Evolutionary conservation across 2,329 filamentous ascomycete genomes (phyloP), one percentile per base, ranked within the genome.

Genomic region (Seiridium cupressi): DNA sequence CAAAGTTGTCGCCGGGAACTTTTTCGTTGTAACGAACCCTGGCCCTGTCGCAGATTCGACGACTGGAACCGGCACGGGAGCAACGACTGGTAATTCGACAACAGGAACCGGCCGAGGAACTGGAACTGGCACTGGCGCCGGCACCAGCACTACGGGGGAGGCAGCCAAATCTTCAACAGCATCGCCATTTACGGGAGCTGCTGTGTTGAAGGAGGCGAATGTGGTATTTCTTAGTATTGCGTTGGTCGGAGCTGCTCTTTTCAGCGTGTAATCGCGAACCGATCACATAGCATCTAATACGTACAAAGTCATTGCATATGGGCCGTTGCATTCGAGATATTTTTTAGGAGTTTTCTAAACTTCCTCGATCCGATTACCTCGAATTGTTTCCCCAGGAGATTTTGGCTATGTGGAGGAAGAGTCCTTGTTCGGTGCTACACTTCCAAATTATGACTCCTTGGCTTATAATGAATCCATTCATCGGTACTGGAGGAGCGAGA

Each of bases 1-100:
- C 51, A 72, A 70, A 51, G 69, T 73, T n/a, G 59, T 73, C n/a
- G 72, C 72, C 0, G 71, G 69, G 4, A 73, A 73, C 61, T 73
- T 65, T 60, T 74, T 73, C 64, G 70, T 70, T 32, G 70, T 73
- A 36, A 71, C 71, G n/a, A 72, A 72, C 51, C 63, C 69, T 0
- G 69, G 69, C 3, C 66, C 68, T 34, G 64, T 51, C 51, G 11
- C 34, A 31, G 55, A 61, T 34, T 44, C 55, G 40, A 44, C 55
- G 8, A 18, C 55, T 32, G 44, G 54, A 10, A 44, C 40, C 36
- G 32, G 31, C 38, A 42, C 38, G n/a, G n/a, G 32, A 18, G 46
- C 46, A 8, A 31, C 46, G 46, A 48, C n/a, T 48, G 46, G 46
- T 32, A 53, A 36, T 35, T 53, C 49, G n/a, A 36, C 26, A n/a